These are phyloP conservation scores for Termitomyces sp. DNA, from an alignment of 768 basidiomycete species.

Conservation along the genomic window DNA sequence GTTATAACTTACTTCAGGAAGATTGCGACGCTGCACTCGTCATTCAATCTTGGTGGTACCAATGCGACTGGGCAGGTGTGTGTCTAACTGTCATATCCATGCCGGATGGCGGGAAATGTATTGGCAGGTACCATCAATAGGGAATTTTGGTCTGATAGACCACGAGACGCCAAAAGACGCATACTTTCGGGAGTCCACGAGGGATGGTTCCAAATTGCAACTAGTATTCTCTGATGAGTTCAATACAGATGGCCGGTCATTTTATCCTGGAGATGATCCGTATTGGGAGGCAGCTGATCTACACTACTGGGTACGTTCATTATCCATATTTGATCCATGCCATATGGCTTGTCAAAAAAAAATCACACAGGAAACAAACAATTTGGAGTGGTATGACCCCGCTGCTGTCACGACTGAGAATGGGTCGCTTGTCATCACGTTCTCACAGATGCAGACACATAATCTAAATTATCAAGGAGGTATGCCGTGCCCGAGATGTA, in stretches of 20 bases:
- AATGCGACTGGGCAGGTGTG: slow-evolving; percentile 63
- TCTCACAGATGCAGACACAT: slow-evolving; percentile 54
- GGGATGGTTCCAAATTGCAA: slow-evolving; percentile 49
- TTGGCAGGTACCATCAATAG: slow-evolving; percentile 57
- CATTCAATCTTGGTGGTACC: slow-evolving; percentile 45
- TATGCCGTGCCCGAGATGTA: slow-evolving; percentile 17
- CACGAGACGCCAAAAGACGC: slow-evolving; percentile 53
- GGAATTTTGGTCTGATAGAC: slow-evolving; percentile 56
- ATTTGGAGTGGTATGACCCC: slow-evolving; percentile 89
- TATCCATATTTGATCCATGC: background rate
- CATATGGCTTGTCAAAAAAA: background rate
- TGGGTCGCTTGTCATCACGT: slow-evolving; percentile 69
- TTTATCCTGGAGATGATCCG: slow-evolving; percentile 82
- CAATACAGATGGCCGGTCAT: slow-evolving; percentile 66
- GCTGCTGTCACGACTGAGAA: slow-evolving; percentile 62
- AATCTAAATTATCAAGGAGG: slow-evolving; percentile 63
- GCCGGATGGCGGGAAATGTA: background rate
- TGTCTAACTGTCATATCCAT: slow-evolving; percentile 16
- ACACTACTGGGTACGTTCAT: slow-evolving; percentile 62
- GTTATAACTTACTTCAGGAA: slow-evolving; percentile 24
- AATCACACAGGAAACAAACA: slow-evolving; percentile 44
- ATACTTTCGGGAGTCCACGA: slow-evolving; percentile 47
- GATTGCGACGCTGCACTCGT: background rate
- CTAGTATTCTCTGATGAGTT: slow-evolving; percentile 84
- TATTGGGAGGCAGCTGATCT: slow-evolving; percentile 80